Conservation (phyloP, 23 red algal genomes). For the Agarophyton chilense region DNA sequence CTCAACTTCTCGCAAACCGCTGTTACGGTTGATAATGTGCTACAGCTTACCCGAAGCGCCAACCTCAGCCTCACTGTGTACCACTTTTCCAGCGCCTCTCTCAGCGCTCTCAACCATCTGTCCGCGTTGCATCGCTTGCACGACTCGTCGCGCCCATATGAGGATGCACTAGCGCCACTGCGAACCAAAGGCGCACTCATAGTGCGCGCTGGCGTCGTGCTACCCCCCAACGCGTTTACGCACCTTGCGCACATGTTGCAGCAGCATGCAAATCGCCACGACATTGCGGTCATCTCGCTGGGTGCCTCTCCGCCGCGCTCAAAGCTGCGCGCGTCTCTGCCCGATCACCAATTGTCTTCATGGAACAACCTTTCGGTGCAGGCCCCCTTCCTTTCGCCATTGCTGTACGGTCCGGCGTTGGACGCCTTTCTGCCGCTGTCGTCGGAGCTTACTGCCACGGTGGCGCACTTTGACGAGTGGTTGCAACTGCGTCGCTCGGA, state of each 20-base stretch:
- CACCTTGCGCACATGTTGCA: background rate
- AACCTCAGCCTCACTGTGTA: background rate
- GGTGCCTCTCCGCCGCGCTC: background rate
- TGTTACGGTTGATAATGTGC: background rate
- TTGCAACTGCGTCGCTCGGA: slow-evolving; percentile 19
- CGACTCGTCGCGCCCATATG: background rate
- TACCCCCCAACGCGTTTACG: background rate
- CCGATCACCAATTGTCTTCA: background rate
- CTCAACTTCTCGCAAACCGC: background rate
- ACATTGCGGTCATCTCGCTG: slow-evolving; percentile 41
- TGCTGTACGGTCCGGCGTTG: background rate
- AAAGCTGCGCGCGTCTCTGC: background rate
- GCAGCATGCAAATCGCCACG: background rate
- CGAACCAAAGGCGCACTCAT: background rate
- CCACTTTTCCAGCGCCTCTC: background rate
- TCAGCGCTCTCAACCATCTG: background rate
- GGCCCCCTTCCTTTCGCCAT: background rate
- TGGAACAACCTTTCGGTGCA: background rate
- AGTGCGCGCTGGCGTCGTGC: background rate
- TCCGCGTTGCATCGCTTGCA: background rate
- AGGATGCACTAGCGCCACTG: background rate
- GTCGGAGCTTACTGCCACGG: slow-evolving; percentile 1
- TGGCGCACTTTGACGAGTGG: slow-evolving; percentile 49
- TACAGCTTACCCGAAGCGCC: background rate
- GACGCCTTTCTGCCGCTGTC: slow-evolving; percentile 37